Base-by-base conservation (phyloP, 148 eudicot genomes). In the Beta vulgaris region DNA sequence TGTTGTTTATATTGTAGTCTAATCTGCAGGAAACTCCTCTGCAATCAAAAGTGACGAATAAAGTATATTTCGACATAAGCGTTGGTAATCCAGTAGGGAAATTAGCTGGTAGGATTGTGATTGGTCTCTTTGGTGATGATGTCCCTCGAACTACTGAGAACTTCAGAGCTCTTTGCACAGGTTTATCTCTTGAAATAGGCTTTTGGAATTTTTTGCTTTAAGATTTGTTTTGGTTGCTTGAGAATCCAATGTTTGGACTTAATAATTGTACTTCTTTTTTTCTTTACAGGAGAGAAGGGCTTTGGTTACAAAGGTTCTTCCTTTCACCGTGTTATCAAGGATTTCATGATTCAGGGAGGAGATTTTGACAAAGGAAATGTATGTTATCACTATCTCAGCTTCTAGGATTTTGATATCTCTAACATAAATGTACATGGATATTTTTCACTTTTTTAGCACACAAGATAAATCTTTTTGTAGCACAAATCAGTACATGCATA, bases 261-360 rank as follows among this genome's bases (percentile, higher is more conserved):
- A 7, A 37, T 51, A 23, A 49, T 67, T 53, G 43, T 7, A 16
- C 69, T 61, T 60, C 36, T 77, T 53, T 16, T 3, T 14, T 84
- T 21, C 9, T 0, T 39, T 44, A 68, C 79, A 95, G 99, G 97
- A 16, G 99, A 95, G 76, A 91, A 91, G 85, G 98, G 98, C 28
- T 95, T 95, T 77, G 99, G 99, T 29, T 95, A 73, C 88, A 92
- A 92, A 63, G 92, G 88, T 13, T 95, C 99, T 9, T 58, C 90
- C 48, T 95, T 90, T 80, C 99, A 95, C 85, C 96, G 97, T 82
- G 98, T 95, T 68, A 95, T 95, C 82, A 87, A 89, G 87, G 88
- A 91, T 71, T 95, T 95, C 79, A 95, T 95, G 99, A 92, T 95
- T 80, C 99, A 95, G 83, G 99, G 99, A 51, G 99, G 99, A 77